Evolutionary conservation across 345 rosid genomes (phyloP).

Genomic region (Ricinus communis): DNA sequence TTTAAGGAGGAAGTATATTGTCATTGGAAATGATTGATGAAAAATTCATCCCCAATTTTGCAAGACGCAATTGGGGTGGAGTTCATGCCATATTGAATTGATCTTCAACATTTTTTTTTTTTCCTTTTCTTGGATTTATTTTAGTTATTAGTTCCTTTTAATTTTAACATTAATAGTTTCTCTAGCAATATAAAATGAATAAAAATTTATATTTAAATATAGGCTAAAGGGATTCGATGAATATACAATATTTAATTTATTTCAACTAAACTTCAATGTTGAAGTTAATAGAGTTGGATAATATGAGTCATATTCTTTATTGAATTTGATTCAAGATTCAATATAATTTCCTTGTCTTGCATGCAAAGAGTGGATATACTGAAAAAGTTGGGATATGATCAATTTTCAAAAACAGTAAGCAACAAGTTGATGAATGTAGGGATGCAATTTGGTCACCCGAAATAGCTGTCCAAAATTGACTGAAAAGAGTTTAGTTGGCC

Average conservation of each 20-base stretch:
- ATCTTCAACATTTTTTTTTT: background rate
- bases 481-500: background rate
- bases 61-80: background rate
- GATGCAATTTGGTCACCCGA: background rate
- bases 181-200: no score
- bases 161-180: no score
- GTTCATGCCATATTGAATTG: background rate
- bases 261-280: no score
- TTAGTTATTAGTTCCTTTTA: no score
- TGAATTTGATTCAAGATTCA: background rate
- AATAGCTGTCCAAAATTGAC: conserved; percentile 27
- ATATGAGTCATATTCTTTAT: background rate
- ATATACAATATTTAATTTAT: no score
- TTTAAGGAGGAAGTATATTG: no score
- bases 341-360: background rate
- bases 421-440: background rate
- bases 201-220: no score
- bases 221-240: no score
- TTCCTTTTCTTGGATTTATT: background rate
- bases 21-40: background rate
- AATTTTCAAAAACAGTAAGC: background rate
- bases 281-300: no score
- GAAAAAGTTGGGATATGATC: no score
- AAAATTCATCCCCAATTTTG: background rate
- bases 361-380: background rate